Evolutionary conservation across 768 basidiomycete species (phyloP), one percentile per base, ranked within the genome.

Genomic region (Asterophora parasitica): DNA sequence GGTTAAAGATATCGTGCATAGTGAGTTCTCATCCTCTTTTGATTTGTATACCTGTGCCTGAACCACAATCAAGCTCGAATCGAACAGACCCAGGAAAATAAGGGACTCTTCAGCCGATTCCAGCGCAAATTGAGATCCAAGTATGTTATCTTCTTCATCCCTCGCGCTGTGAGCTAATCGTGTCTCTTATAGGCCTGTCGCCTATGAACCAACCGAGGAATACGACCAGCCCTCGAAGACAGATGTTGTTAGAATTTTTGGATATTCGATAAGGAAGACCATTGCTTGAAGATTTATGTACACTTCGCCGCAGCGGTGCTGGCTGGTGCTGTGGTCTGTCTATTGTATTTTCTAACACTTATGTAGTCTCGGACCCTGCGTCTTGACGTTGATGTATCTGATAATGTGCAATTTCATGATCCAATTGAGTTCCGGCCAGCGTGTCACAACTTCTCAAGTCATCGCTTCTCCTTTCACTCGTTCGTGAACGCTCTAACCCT

Each of bases 1-100:
- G 51, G 66, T 67, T 26, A 40, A 58, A 39, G 66, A 70, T 36
- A 62, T 68, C 15, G 52, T 66, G 15, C 50, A 53, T 10, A 46
- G 66, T 68, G 44, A 43, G 60, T 58, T 23, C 27, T 27, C 12
- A 27, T 10, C 20, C 12, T 47, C 15, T 43, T 2, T n/a, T 20
- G 16, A 12, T 31, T n/a, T 20, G n/a, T n/a, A n/a, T n/a, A n/a
- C 6, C 5, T 10, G 17, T 2, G 23, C 16, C 39, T 41, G 33
- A 45, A 13, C 15, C 11, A 26, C 23, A 12, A 23, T 19, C 20
- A 23, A 60, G 56, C 34, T 40, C 54, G 52, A 7, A 30, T 53
- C 12, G 44, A 43, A 26, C 40, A 42, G 19, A 44, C 19, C 35
- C 49, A 41, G 47, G 53, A 46, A 17, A 43, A 38, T 27, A 41